phyloP scores from a whole-genome alignment of 2,329 filamentous ascomycete genomes.

The Paecilomyces variotii region DNA sequence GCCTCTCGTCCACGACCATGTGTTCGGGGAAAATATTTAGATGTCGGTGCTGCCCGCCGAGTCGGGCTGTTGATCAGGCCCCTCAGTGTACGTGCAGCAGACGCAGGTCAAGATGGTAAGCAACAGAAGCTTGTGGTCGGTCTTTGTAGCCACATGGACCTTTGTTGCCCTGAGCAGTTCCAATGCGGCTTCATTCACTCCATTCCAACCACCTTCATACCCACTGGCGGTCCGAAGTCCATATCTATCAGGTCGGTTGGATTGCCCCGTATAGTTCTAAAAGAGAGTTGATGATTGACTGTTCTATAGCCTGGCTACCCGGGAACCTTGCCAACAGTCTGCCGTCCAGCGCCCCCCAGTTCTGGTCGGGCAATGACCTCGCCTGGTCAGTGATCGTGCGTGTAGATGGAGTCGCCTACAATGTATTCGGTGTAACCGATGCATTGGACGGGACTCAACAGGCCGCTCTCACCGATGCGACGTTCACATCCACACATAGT shows the following conservation, averaged over 20 bases:
- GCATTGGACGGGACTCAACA: constrained; percentile 19
- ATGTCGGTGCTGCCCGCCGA: not conserved
- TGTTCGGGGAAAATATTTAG: not conserved
- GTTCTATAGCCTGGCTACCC: constrained; percentile 33
- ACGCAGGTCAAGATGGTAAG: not conserved
- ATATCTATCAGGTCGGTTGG: constrained; percentile 24
- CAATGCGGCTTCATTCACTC: not conserved
- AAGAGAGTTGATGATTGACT: not conserved
- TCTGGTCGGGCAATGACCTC: constrained; percentile 36
- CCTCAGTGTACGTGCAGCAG: not conserved
- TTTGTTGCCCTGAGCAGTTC: not conserved
- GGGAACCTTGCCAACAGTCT: constrained; percentile 28
- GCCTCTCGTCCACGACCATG: not conserved
- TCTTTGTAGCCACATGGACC: not conserved
- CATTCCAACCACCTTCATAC: constrained; percentile 27
- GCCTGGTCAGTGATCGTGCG: constrained; percentile 37
- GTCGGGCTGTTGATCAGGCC: not conserved
- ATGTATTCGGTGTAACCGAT: constrained; percentile 32
- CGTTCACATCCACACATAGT: constrained; percentile 37
- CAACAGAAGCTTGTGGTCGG: not conserved
- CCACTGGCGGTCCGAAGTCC: constrained; percentile 38
- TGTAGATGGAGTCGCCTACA: constrained; percentile 33
- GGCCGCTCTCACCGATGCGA: constrained; percentile 25
- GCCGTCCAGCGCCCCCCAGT: constrained; percentile 32
- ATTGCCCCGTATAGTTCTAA: not conserved